These are phyloP conservation scores for Tephrocybe sp. DNA, from an alignment of 768 basidiomycete species.

Conservation along the genomic window DNA sequence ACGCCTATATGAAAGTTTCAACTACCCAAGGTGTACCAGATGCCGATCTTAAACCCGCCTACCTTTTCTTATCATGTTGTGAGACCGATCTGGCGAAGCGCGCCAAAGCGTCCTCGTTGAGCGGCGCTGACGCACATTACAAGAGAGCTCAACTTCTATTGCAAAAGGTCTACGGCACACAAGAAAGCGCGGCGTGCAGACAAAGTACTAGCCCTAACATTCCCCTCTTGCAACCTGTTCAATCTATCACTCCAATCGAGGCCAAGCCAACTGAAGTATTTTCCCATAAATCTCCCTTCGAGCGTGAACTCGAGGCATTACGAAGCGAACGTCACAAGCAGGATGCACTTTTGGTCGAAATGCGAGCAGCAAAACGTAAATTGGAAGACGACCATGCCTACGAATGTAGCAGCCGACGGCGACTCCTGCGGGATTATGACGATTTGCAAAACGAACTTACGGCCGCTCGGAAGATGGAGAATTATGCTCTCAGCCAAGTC, in stretches of 20 bases:
- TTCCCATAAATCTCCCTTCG: conserved; percentile 14
- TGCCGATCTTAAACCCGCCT: conserved; percentile 46
- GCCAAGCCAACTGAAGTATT: not conserved
- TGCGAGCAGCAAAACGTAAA: conserved; percentile 40
- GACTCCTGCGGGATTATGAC: conserved; percentile 32
- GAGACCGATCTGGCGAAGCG: conserved; percentile 46
- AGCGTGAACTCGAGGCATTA: conserved; percentile 39
- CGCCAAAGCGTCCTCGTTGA: conserved; percentile 21
- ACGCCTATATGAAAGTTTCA: conserved; percentile 35
- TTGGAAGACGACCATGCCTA: conserved; percentile 38
- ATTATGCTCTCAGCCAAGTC: conserved; percentile 24
- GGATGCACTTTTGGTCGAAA: conserved; percentile 26
- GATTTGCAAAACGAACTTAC: conserved; percentile 32
- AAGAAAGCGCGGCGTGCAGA: not conserved
- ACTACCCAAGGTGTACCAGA: conserved; percentile 32
- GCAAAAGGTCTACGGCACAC: conserved; percentile 46
- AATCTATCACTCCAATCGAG: not conserved
- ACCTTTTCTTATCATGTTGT: conserved; percentile 54
- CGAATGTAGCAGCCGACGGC: conserved; percentile 37
- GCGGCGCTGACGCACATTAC: conserved; percentile 33
- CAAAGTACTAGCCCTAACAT: not conserved
- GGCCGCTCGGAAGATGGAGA: conserved; percentile 28
- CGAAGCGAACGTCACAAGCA: conserved; percentile 33
- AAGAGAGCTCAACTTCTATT: conserved; percentile 43
- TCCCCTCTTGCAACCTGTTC: not conserved